Evolutionary conservation across 176 grass and related monocot species (phyloP), one percentile per base, ranked within the genome.

Genomic region (Pharus latifolius): DNA sequence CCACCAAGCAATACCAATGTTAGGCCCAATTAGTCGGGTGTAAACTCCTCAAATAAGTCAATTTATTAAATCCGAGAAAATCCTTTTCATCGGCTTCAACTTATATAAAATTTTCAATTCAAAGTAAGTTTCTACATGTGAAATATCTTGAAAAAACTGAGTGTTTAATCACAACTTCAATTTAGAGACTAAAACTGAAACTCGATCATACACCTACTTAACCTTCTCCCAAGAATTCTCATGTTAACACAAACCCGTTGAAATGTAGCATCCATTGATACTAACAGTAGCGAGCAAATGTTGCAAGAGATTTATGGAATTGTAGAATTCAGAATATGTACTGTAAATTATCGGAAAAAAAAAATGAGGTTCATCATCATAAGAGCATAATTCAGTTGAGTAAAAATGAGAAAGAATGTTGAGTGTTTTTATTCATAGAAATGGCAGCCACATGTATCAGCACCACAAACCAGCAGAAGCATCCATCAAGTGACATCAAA

Each of bases 391-490:
- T 67, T 7, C 34, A 68, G 51, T 32, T 9, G 47, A 58, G 77
- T 26, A 50, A 60, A 57, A 50, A 57, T 5, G 1, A 49, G 32
- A 54, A 83, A 63, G 77, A 92, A 84, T 64, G 76, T 88, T 78
- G 64, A 60, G 78, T 63, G 51, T 74, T 75, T 91, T 88, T 91
- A 88, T 96, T 89, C 88, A 88, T 91, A 78, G 67, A 84, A 78
- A 83, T 74, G 85, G 73, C 66, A 88, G 80, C 64, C 79, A 80
- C 68, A 75, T 84, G 78, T 77, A 80, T 83, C 75, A 77, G 69
- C 69, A 84, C 74, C 63, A 77, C 40, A 84, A 67, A 78, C 75
- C 83, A 90, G 74, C 63, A 83, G 49, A 65, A 78, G 63, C 69
- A 80, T 61, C 63, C 56, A 70, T 69, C 65, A 48, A 55, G 42